Percentiles rank a stretch among this genome's conserved stretches.
Conservation (phyloP, 805 yeast genomes). For the Yueomyces sinensis region DNA sequence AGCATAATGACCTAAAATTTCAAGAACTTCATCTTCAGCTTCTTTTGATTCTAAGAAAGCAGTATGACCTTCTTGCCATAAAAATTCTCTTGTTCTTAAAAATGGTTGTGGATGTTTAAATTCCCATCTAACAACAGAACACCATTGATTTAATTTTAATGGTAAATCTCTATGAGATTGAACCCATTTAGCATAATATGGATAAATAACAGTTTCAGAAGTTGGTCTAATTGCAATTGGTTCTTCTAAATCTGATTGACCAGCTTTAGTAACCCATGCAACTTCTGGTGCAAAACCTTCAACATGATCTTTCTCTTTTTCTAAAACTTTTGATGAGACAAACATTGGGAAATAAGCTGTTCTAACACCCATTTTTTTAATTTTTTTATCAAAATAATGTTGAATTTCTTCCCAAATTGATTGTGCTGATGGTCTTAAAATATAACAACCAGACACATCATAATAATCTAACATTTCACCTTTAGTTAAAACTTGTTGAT, state of each 20-base stretch:
- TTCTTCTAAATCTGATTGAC: slow-evolving; percentile 86
- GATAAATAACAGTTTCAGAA: slow-evolving; percentile 98
- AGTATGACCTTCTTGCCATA: slow-evolving; percentile 99
- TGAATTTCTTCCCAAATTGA: slow-evolving; percentile 92
- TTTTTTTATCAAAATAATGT: slow-evolving; percentile 65
- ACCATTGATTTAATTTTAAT: slow-evolving; percentile 95
- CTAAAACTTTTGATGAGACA: slow-evolving; percentile 82
- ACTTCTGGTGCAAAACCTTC: slow-evolving; percentile 99
- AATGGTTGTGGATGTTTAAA: slow-evolving; percentile 99
- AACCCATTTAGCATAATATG: slow-evolving; percentile 98
- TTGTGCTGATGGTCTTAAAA: slow-evolving; percentile 91
- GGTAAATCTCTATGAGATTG: slow-evolving; percentile 98
- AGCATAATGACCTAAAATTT: slow-evolving; percentile 77
- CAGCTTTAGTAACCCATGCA: slow-evolving; percentile 99
- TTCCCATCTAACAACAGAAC: slow-evolving; percentile 99
- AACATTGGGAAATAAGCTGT: slow-evolving; percentile 99
- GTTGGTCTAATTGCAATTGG: slow-evolving; percentile 99
- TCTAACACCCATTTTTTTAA: slow-evolving; percentile 81
- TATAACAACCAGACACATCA: slow-evolving; percentile 98
- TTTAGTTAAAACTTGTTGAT: slow-evolving; percentile 88
- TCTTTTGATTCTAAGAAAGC: slow-evolving; percentile 79
- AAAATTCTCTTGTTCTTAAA: slow-evolving; percentile 94
- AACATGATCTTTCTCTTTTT: slow-evolving; percentile 95
- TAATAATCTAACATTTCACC: slow-evolving; percentile 98
- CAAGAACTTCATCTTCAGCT: slow-evolving; percentile 72